These are phyloP conservation scores for Thermothelomyces thermophilus DNA, from an alignment of 2,329 filamentous ascomycete species.

Conservation along the genomic window DNA sequence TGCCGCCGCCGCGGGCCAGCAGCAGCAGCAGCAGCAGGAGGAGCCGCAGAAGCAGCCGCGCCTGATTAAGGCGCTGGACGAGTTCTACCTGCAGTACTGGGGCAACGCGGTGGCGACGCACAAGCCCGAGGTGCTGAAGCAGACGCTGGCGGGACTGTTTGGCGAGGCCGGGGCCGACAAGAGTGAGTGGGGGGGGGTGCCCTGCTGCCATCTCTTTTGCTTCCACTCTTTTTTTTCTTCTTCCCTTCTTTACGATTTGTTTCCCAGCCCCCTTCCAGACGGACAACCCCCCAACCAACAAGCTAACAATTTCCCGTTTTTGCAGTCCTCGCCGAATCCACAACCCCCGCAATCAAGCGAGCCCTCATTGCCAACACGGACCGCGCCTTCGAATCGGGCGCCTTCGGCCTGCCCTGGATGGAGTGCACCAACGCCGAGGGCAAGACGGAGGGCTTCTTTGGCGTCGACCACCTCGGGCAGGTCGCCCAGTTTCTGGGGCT, in stretches of 20 bases:
- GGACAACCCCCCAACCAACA: neutral
- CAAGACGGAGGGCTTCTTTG: slow-evolving; percentile 33
- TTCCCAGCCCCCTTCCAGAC: neutral
- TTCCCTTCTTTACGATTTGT: neutral
- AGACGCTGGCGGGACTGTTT: slow-evolving; percentile 26
- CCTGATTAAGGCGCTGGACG: slow-evolving; percentile 29
- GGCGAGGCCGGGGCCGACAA: slow-evolving; percentile 24
- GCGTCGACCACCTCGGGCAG: slow-evolving; percentile 35
- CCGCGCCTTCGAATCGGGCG: slow-evolving; percentile 31
- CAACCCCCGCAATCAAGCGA: slow-evolving; percentile 27
- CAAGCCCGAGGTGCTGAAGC: slow-evolving; percentile 26
- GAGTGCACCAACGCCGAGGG: slow-evolving; percentile 30
- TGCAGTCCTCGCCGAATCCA: slow-evolving; percentile 27
- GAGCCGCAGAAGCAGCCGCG: slow-evolving; percentile 17
- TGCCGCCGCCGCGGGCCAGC: neutral
- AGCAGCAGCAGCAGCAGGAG: neutral
- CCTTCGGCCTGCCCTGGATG: slow-evolving; percentile 36
- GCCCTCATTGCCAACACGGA: slow-evolving; percentile 31
- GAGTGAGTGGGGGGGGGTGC: too few species aligned
- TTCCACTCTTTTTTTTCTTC: neutral
- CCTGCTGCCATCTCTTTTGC: too few species aligned
- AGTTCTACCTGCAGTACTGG: slow-evolving; percentile 32
- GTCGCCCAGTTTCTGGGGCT: slow-evolving; percentile 32
- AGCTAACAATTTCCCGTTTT: neutral
- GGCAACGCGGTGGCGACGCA: slow-evolving; percentile 27